These are phyloP conservation scores for Vanrija sp. DNA, from an alignment of 1,284 basidiomycete species.

Conservation along the genomic window DNA sequence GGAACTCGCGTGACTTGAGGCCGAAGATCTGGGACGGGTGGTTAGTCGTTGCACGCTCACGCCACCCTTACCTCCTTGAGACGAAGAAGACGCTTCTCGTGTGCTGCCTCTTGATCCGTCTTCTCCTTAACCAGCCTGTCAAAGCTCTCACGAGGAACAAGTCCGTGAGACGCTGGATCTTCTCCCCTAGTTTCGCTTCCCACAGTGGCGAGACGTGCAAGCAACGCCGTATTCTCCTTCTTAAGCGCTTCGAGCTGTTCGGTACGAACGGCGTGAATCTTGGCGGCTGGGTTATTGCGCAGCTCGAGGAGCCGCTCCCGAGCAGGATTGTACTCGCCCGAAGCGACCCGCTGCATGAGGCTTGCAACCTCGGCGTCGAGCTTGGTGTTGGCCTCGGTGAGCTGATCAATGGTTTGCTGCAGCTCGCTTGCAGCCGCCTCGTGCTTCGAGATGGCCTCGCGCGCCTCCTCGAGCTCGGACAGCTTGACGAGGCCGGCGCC, in stretches of 20 bases:
- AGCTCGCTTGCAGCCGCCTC: slow-evolving; percentile 6
- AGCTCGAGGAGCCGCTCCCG: slow-evolving; percentile 52
- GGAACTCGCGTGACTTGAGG: slow-evolving; percentile 55
- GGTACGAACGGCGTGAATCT: slow-evolving; percentile 51
- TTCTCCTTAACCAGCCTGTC: slow-evolving; percentile 50
- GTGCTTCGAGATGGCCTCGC: slow-evolving; percentile 14
- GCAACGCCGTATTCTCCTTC: slow-evolving; percentile 52
- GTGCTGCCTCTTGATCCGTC: slow-evolving; percentile 48
- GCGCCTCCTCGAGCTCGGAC: slow-evolving; percentile 24
- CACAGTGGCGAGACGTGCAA: slow-evolving; percentile 41
- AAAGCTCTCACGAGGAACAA: slow-evolving; percentile 51
- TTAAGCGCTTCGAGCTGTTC: slow-evolving; percentile 52
- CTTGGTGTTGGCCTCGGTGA: slow-evolving; percentile 48
- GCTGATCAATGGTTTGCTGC: slow-evolving; percentile 28
- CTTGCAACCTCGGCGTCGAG: slow-evolving; percentile 52
- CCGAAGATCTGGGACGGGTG: slow-evolving; percentile 44
- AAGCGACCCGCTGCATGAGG: slow-evolving; percentile 50
- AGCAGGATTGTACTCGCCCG: slow-evolving; percentile 54
- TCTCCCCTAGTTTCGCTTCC: not conserved
- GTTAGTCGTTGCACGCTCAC: not conserved
- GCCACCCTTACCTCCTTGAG: slow-evolving; percentile 51
- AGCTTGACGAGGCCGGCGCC: slow-evolving; percentile 39
- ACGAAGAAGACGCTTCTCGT: slow-evolving; percentile 52
- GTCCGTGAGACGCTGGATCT: slow-evolving; percentile 14
- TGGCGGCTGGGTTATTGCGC: slow-evolving; percentile 51